phyloP scores from a whole-genome alignment of 306 rosid genomes.

The Vicia faba region DNA sequence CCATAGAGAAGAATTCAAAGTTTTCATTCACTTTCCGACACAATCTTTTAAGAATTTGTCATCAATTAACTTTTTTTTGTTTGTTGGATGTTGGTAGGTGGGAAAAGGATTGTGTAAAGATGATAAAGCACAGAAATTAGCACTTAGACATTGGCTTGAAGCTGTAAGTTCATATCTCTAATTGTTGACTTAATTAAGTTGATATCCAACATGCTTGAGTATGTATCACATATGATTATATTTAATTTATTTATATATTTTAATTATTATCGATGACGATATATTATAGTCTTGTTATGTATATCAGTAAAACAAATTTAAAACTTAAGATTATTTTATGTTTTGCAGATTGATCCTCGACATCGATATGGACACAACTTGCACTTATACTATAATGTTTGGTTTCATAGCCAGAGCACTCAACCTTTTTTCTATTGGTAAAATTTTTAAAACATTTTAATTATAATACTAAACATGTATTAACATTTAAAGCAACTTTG shows the following conservation, averaged over 20 bases:
- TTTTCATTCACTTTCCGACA: constrained; percentile 33
- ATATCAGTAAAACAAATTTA: too few species aligned
- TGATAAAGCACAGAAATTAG: constrained; percentile 78
- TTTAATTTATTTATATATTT: too few species aligned
- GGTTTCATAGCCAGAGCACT: constrained; percentile 68
- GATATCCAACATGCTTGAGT: too few species aligned
- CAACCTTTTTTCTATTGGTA: constrained; percentile 93
- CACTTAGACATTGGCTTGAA: constrained; percentile 88
- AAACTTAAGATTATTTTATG: neutral
- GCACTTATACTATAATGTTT: constrained; percentile 63
- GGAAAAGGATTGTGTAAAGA: constrained; percentile 88
- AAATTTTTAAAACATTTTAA: neutral
- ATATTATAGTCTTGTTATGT: too few species aligned
- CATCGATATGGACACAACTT: constrained; percentile 92
- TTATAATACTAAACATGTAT: neutral
- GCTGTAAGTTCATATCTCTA: constrained; percentile 63
- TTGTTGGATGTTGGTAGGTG: constrained; percentile 54
- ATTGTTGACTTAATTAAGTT: neutral
- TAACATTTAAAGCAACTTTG: neutral
- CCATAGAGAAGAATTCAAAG: constrained; percentile 41
- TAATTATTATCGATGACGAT: too few species aligned
- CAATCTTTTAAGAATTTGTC: constrained; percentile 4
- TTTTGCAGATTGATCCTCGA: constrained; percentile 74
- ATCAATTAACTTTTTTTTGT: neutral
- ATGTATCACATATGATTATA: too few species aligned